Conservation (phyloP, 2,329 filamentous ascomycete species). For the Pseudogymnoascus sp. region DNA sequence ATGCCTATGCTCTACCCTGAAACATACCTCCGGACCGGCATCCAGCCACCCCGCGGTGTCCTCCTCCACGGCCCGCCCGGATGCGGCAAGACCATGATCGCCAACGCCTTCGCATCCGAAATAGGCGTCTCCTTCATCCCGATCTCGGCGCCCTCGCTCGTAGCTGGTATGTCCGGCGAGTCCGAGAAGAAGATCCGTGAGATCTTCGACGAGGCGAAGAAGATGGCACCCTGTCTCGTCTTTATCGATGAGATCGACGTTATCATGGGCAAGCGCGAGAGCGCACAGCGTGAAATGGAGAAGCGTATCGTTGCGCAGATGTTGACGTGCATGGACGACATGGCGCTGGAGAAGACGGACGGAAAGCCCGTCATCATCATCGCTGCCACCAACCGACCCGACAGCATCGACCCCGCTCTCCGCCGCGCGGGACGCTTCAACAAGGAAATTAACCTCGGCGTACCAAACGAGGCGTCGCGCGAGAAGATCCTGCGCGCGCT, state of each 20-base stretch:
- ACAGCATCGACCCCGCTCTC: conserved; percentile 73
- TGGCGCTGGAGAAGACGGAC: conserved; percentile 62
- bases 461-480: conserved; percentile 71
- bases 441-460: conserved; percentile 76
- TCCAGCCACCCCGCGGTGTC: conserved; percentile 65
- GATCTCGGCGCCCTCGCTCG: conserved; percentile 71
- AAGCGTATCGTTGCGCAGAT: conserved; percentile 78
- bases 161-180: conserved; percentile 82
- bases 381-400: conserved; percentile 81
- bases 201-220: conserved; percentile 79
- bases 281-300: conserved; percentile 79
- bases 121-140: conserved; percentile 71
- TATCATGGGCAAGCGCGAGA: conserved; percentile 79
- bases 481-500: conserved; percentile 70
- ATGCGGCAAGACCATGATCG: conserved; percentile 79
- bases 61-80: conserved; percentile 76
- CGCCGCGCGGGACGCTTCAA: conserved; percentile 70
- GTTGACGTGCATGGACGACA: conserved; percentile 75
- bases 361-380: conserved; percentile 79
- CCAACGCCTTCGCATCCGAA: conserved; percentile 68
- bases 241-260: conserved; percentile 91
- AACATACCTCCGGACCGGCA: conserved; percentile 54
- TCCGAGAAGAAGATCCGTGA: conserved; percentile 81
- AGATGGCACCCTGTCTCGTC: conserved; percentile 76
- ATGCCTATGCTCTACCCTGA: conserved; percentile 62